Percentiles rank a stretch among this genome's conserved stretches.
Conservation (phyloP, 495 filamentous ascomycete genomes). For the Coniosporium apollinis region DNA sequence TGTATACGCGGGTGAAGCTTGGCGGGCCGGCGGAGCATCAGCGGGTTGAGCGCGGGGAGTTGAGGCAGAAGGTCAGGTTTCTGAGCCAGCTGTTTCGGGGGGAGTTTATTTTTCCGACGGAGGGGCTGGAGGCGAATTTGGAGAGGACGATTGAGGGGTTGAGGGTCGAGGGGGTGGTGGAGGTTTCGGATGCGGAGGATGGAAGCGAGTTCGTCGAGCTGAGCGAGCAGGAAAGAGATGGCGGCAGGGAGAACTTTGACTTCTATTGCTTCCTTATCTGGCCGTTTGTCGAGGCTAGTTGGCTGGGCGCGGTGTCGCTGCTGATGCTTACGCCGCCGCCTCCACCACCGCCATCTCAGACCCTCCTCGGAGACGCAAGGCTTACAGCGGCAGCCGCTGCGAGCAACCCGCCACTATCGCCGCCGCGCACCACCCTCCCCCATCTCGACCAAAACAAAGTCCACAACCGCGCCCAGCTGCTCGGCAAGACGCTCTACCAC, state of each 20-base stretch:
- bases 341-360: conserved; percentile 35
- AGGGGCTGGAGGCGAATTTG: conserved; percentile 63
- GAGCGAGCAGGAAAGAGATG: conserved; percentile 53
- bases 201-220: conserved; percentile 43
- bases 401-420: not conserved
- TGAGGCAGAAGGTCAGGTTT: conserved; percentile 67
- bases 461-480: conserved; percentile 68
- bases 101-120: conserved; percentile 90
- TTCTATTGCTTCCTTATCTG: conserved; percentile 98
- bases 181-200: conserved; percentile 39
- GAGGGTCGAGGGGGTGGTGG: conserved; percentile 67
- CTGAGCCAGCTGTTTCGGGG: conserved; percentile 85
- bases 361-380: no score
- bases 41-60: conserved; percentile 51
- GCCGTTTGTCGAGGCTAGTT: conserved; percentile 89
- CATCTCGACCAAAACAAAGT: conserved; percentile 68
- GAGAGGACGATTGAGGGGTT: conserved; percentile 59
- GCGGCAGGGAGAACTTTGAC: conserved; percentile 83
- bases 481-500: conserved; percentile 93
- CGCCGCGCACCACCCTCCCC: conserved; percentile 13
- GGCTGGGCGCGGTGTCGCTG: conserved; percentile 76
- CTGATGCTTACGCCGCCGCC: conserved; percentile 68
- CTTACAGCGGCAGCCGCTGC: no score
- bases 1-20: conserved; percentile 80
- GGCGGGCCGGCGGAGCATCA: conserved; percentile 72